Evolutionary conservation across 2,329 filamentous ascomycete species (phyloP), one percentile per base, ranked within the genome.

Genomic region (Shiraia bambusicola): DNA sequence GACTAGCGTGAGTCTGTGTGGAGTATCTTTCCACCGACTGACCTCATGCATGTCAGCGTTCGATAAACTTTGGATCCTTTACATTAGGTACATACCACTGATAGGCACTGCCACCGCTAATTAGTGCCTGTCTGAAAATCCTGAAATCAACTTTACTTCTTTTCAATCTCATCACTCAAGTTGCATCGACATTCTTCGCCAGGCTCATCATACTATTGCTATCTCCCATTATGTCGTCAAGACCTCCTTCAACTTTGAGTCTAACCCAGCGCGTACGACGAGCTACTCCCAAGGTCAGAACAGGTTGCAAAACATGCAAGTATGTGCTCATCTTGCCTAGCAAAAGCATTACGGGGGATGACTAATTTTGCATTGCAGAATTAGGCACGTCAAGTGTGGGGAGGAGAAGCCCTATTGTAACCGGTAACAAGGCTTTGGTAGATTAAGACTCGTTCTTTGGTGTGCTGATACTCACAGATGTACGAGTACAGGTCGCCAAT

Each of bases 401-500:
- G 56, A 61, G 36, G 27, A 15, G 11, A 58, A 45, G 26, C 57
- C 57, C 17, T 30, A 7, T 16, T 61, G 56, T 30, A 31, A 26
- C 13, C 59, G 47, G 57, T 61, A 51, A 34, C 14, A 12, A 17
- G 6, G 11, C 15, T 31, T n/a, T 10, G 12, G n/a, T 13, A 14
- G 1, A 32, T 15, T 10, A 6, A 22, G 13, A 6, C 22, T 10
- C 17, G 8, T n/a, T 10, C 12, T 13, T 24, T 10, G 10, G 22
- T 28, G 15, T 11, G 15, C 45, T 52, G n/a, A 56, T 30, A 19
- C 25, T 10, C 7, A 4, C 26, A 65, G 59, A 48, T 65, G 62
- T 35, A 59, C 51, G 2, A 56, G 50, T 33, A 59, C 58, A 29
- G 61, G 62, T 12, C 61, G 61, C 27, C 56, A 52, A 37, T 66